Evolutionary conservation across 2,329 filamentous ascomycete species (phyloP).

Genomic region (Nemania sp.): DNA sequence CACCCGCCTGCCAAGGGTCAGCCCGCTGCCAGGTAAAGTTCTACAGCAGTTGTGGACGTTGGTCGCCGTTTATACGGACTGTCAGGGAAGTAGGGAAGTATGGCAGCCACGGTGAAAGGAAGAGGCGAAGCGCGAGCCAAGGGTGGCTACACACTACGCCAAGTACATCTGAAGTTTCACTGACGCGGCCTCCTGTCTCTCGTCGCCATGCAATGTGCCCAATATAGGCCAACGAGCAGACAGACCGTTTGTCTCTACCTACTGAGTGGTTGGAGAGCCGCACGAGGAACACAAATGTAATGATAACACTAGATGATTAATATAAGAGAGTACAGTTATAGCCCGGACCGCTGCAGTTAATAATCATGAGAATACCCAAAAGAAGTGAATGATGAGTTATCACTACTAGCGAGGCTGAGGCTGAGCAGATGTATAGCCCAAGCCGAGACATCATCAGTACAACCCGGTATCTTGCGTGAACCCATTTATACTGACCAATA

Average conservation of each 20-base stretch:
- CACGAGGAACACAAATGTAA: neutral
- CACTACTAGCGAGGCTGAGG: constrained; percentile 1
- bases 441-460: neutral
- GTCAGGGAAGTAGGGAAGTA: neutral
- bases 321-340: neutral
- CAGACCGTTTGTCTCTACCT: neutral
- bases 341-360: neutral
- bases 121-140: constrained; percentile 15
- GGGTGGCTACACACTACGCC: neutral
- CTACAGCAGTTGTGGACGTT: neutral
- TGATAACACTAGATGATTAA: neutral
- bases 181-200: constrained; percentile 4
- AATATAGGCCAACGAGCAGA: neutral
- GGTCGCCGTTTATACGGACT: neutral
- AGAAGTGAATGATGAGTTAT: neutral
- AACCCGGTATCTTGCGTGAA: constrained; percentile 1
- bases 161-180: constrained; percentile 16
- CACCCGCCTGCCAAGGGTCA: constrained; percentile 20
- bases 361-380: neutral
- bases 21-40: constrained; percentile 18
- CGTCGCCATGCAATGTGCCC: neutral
- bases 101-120: neutral
- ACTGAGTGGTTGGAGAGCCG: neutral
- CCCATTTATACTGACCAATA: neutral
- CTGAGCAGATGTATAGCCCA: neutral